phyloP scores from a whole-genome alignment of 305 asterid genomes.

The Plantago lanceolata region DNA sequence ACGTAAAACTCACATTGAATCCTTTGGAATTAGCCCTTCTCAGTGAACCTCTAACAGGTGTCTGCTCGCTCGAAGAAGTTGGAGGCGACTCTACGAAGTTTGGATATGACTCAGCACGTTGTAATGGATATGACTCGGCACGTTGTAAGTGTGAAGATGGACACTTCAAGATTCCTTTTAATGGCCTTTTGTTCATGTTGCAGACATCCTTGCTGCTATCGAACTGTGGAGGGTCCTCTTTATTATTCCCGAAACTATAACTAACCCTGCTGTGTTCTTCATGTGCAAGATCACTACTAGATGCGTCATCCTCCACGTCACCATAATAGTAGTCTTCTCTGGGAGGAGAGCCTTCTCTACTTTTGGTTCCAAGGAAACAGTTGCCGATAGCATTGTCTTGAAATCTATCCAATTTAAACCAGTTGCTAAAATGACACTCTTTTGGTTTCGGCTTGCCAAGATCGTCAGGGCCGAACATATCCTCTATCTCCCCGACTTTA shows the following conservation, averaged over 20 bases:
- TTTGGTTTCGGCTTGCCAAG: slow-evolving; percentile 12
- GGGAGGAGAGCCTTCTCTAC: not conserved
- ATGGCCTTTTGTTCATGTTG: slow-evolving; percentile 25
- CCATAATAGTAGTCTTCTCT: not conserved
- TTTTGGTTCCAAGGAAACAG: not conserved
- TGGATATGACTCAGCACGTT: slow-evolving; percentile 23
- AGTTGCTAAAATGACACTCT: slow-evolving; percentile 21
- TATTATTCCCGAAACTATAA: not conserved
- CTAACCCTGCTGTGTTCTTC: slow-evolving; percentile 5
- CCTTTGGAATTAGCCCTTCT: slow-evolving; percentile 83
- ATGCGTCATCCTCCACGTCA: slow-evolving; percentile 10
- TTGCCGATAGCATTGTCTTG: not conserved
- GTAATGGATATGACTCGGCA: slow-evolving; percentile 20
- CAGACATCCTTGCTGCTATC: slow-evolving; percentile 20
- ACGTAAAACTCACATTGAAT: slow-evolving; percentile 57
- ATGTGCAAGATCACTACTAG: slow-evolving; percentile 1
- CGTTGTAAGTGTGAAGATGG: slow-evolving; percentile 38
- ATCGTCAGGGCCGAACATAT: slow-evolving; percentile 11
- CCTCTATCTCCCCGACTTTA: slow-evolving; percentile 16
- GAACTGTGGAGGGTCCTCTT: slow-evolving; percentile 6
- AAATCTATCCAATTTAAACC: slow-evolving; percentile 9
- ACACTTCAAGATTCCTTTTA: slow-evolving; percentile 65
- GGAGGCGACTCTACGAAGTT: slow-evolving; percentile 27
- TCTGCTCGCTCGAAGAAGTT: slow-evolving; percentile 20
- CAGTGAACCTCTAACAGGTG: slow-evolving; percentile 20